Evolutionary conservation across 352 stramenopile species (phyloP).

Genomic region (Aphanomyces astaci): DNA sequence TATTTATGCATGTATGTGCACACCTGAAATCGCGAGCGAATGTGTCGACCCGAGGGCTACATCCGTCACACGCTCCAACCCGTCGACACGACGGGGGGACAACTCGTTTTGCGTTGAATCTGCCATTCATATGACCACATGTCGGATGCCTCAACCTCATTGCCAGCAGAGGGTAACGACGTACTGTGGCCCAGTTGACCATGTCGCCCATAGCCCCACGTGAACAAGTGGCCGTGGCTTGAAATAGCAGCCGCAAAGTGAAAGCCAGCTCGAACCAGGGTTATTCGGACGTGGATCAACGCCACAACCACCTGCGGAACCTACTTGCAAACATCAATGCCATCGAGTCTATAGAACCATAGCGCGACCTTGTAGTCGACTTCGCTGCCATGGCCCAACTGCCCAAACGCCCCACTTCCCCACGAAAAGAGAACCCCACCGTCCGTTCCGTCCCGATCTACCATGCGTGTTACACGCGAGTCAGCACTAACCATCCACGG

Average conservation of each 20-base stretch:
- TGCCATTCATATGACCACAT: neutral
- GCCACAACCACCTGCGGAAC: constrained; percentile 24
- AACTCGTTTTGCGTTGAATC: constrained; percentile 20
- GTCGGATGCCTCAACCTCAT: neutral
- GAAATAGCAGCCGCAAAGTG: constrained; percentile 55
- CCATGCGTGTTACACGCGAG: neutral
- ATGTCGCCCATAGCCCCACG: constrained; percentile 49
- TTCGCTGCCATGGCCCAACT: constrained; percentile 41
- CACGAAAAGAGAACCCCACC: constrained; percentile 45
- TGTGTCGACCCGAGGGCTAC: constrained; percentile 46
- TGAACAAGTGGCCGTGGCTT: constrained; percentile 33
- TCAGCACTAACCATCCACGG: too few species aligned
- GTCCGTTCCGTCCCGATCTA: constrained; percentile 13
- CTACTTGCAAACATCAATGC: constrained; percentile 27
- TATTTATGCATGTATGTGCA: neutral
- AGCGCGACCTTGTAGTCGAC: neutral
- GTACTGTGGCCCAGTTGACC: constrained; percentile 46
- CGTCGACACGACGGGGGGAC: constrained; percentile 29
- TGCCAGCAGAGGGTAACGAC: neutral
- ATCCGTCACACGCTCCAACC: constrained; percentile 30
- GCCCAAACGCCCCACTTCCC: constrained; percentile 44
- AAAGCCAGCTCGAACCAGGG: constrained; percentile 46
- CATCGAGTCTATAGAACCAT: neutral
- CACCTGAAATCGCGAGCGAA: constrained; percentile 35
- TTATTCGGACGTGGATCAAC: constrained; percentile 24